phyloP scores from a whole-genome alignment of 345 rosid species.

The Trapa bicornis region DNA sequence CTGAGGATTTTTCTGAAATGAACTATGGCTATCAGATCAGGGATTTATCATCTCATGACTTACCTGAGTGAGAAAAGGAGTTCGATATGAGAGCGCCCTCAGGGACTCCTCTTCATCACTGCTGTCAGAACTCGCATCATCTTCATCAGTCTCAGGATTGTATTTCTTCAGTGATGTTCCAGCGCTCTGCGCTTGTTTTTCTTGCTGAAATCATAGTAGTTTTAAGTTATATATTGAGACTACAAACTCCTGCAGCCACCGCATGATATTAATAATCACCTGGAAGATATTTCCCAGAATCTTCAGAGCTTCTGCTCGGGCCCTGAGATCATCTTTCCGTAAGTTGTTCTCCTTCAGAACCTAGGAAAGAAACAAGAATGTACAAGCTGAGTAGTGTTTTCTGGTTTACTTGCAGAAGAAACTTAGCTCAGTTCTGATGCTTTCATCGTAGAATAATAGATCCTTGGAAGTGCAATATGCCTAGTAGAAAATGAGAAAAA shows the following conservation, averaged over 20 bases:
- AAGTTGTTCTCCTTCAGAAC: conserved; percentile 52
- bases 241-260: neutral
- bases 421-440: neutral
- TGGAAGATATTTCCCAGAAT: conserved; percentile 73
- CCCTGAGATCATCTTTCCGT: conserved; percentile 62
- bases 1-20: neutral
- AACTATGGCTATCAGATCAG: neutral
- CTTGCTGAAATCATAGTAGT: conserved; percentile 24
- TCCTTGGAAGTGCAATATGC: neutral
- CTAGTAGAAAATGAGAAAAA: neutral
- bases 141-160: conserved; percentile 38
- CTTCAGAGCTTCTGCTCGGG: conserved; percentile 61
- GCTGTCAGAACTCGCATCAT: conserved; percentile 52
- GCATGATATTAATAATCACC: conserved; percentile 22
- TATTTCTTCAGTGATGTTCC: conserved; percentile 42
- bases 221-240: neutral
- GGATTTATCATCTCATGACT: conserved; percentile 3
- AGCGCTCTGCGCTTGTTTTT: conserved; percentile 34
- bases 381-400: neutral
- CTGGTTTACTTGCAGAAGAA: neutral
- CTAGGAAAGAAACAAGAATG: conserved; percentile 18
- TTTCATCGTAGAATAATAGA: neutral
- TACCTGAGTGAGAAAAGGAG: conserved; percentile 85
- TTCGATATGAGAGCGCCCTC: conserved; percentile 54
- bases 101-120: conserved; percentile 61